These are phyloP conservation scores for Ophiocordyceps robertsii DNA, from an alignment of 2,329 filamentous ascomycete species.

Conservation along the genomic window DNA sequence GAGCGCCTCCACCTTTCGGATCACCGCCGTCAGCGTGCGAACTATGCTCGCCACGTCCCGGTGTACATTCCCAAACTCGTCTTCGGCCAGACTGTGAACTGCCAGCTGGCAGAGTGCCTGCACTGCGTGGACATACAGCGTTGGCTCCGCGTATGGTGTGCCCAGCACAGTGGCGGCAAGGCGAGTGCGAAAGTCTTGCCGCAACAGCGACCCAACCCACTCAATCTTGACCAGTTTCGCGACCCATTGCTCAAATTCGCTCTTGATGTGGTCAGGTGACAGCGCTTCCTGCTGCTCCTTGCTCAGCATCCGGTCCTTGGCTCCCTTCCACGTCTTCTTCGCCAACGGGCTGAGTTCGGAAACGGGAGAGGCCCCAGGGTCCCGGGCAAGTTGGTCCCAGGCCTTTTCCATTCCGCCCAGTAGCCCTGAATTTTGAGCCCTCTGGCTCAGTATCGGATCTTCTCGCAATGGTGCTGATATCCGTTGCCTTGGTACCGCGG, in stretches of 20 bases:
- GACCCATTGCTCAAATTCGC: constrained; percentile 33
- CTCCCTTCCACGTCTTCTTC: constrained; percentile 33
- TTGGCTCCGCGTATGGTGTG: constrained; percentile 55
- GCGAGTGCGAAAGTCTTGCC: constrained; percentile 52
- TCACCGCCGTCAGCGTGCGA: constrained; percentile 54
- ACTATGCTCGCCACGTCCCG: constrained; percentile 65
- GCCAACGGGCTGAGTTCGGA: constrained; percentile 37
- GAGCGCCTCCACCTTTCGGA: constrained; percentile 58
- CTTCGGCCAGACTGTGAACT: constrained; percentile 63
- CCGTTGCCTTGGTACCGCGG: constrained; percentile 18
- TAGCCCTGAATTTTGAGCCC: constrained; percentile 22
- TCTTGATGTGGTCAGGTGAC: constrained; percentile 32
- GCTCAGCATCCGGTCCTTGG: constrained; percentile 33
- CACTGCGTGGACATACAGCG: constrained; percentile 58
- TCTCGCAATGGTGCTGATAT: constrained; percentile 26
- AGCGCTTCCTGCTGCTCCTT: constrained; percentile 42
- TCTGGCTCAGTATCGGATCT: constrained; percentile 30
- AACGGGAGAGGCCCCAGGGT: constrained; percentile 33
- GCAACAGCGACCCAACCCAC: constrained; percentile 54
- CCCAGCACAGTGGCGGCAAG: constrained; percentile 59
- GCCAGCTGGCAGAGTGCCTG: constrained; percentile 56
- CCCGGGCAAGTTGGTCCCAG: constrained; percentile 27
- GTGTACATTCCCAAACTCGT: constrained; percentile 77
- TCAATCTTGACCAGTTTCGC: constrained; percentile 31
- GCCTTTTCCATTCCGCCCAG: constrained; percentile 31